Evolutionary conservation across 2,329 filamentous ascomycete species (phyloP), one percentile per base, ranked within the genome.

Genomic region (Talaromyces verruculosus): DNA sequence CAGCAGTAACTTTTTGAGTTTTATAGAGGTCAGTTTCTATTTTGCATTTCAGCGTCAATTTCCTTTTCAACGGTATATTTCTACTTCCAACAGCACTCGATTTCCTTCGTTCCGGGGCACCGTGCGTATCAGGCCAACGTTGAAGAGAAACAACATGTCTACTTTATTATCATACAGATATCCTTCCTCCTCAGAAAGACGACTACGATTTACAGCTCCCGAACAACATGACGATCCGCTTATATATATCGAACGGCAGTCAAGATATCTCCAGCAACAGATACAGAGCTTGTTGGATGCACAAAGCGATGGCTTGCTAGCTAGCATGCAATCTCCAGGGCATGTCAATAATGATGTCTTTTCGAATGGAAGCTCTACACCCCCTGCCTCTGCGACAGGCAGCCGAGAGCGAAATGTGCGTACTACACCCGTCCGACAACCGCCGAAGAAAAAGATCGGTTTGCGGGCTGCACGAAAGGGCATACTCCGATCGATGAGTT

Each of bases 231-330:
- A 78, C 41, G 77, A 81, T 66, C 78, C 83, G 64, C 76, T 85
- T 33, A 72, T 84, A n/a, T 79, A 80, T 33, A 74, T 87, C 65
- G 81, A 84, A 69, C 79, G 84, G 65, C 81, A 83, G 71, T 81
- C 85, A 30, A 81, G 79, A 65, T 77, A 85, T 68, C 81, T 88
- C 10, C 82, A 88, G 71, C 80, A 81, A 62, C 84, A 85, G 67
- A 79, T 89, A 10, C 87, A 89, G 73, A 79, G 80, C 65, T 77
- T 88, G 11, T 83, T 89, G 25, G 86, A 89, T 74, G 84, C 85
- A 10, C 87, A 89, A 73, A 84, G 85, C 37, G 85, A 87, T 69
- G 85, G 83, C 19, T 77, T 89, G 35, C 77, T 83, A 47, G 80
- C 81, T 57, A 83, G 82, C 3, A 73, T 85, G 3, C 62, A 45